Evolutionary conservation across 768 basidiomycete genomes (phyloP), one percentile per base, ranked within the genome.

Genomic region (Tulasnella sp.): DNA sequence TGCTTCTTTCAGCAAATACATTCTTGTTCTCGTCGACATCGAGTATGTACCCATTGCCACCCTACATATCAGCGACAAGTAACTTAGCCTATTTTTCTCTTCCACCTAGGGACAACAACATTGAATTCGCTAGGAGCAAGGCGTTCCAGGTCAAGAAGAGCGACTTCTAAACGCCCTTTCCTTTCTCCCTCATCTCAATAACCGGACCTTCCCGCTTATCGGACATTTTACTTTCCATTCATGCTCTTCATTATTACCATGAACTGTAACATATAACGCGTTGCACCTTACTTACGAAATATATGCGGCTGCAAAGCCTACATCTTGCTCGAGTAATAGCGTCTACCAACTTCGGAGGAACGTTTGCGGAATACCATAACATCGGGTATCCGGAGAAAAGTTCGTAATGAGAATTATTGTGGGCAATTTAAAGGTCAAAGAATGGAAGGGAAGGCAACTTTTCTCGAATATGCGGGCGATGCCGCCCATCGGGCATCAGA

Each of bases 141-240:
- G 61, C 61, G 2, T 67, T 67, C 61, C 61, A 67, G 61, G 61
- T 67, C 32, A 67, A 67, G 61, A 67, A 67, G 32, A 67, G 61
- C 26, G 61, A 67, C 61, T 67, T 67, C 61, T 67, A 67, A 32
- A 9, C 15, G 16, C 48, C 10, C 23, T 9, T 23, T 20, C 48
- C 20, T n/a, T 13, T 9, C 26, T 13, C 61, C 13, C 32, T 51
- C 23, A 1, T 51, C 23, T 1, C 16, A 5, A 11, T 16, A 29
- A 67, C 29, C 18, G 5, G 23, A 51, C 6, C 61, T 5, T 9
- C 26, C 26, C 32, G 7, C 61, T 67, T 29, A 9, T 11, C 61
- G 61, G 61, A 67, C 61, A 10, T 29, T 67, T 67, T 15, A 0
- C 20, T 67, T 29, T 29, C n/a, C 10, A 32, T n/a, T 67, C 61